Evolutionary conservation across 352 stramenopile species (phyloP), one percentile per base, ranked within the genome.

Genomic region (Phytophthora agathidicida): DNA sequence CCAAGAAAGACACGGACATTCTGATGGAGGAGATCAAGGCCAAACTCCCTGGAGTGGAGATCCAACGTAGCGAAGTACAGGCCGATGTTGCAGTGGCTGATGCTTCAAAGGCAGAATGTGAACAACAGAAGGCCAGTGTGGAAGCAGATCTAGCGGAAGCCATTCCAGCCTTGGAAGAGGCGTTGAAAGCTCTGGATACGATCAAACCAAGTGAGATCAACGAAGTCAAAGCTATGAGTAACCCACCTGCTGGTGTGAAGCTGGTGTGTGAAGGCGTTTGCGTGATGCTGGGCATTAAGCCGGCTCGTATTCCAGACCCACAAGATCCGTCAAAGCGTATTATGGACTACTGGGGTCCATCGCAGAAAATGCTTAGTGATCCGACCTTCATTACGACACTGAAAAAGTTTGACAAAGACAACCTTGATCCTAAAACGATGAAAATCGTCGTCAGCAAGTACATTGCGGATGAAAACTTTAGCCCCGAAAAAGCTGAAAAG

Each of bases 341-440:
- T 48, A 95, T 97, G 86, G 95, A 98, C 65, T 98, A 95, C 65
- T 98, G 95, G 95, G 93, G 90, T 0, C 90, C 93, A 3, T 95
- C 87, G 0, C 89, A 98, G 71, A 96, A 97, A 53, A 96, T 98
- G 86, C 78, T 98, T 8, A 91, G 83, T 23, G 92, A 98, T 52
- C 73, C 88, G 6, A 89, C 81, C 16, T 98, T 98, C 65, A 96
- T 98, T 60, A 93, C 87, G 24, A 87, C 84, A 11, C 61, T 98
- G 14, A 97, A 97, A 51, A 93, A 93, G 50, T 97, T 93, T 48
- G 87, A 95, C 63, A 94, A 96, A 54, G 88, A 96, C 50, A 96
- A 96, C 36, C 62, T 97, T 11, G 77, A 92, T 49, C 73, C 83
- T 1, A 94, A 94, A 63, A 93, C 88, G 55, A 93, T 94, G 83